Percentiles rank a stretch among this genome's conserved stretches.
Evolutionary conservation across 345 rosid genomes (phyloP).

Genomic region (Heritiera fomes): DNA sequence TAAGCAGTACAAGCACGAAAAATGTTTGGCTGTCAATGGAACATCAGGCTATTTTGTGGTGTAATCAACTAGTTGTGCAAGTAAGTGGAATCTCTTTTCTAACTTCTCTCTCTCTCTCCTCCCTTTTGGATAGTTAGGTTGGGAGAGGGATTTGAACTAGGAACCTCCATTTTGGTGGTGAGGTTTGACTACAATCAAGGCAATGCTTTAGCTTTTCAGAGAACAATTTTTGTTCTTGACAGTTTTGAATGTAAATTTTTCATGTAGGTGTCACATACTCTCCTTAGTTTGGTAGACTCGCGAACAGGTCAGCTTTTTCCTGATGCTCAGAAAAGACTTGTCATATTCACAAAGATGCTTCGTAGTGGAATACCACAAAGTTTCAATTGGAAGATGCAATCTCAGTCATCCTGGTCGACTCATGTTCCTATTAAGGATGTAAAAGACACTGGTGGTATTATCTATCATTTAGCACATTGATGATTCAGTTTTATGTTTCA

Average conservation of each 20-base stretch:
- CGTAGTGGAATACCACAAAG: constrained; percentile 76
- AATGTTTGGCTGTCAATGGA: constrained; percentile 99
- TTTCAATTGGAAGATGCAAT: constrained; percentile 64
- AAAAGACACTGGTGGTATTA: constrained; percentile 44
- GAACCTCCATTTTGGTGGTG: background rate
- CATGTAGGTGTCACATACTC: constrained; percentile 89
- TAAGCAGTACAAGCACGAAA: constrained; percentile 87
- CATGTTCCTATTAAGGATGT: constrained; percentile 43
- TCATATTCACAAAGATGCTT: constrained; percentile 76
- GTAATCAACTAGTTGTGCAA: constrained; percentile 95
- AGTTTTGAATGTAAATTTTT: constrained; percentile 35
- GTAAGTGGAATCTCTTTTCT: constrained; percentile 46
- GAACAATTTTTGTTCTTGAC: background rate
- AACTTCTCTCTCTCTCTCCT: background rate
- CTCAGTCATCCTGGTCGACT: constrained; percentile 46
- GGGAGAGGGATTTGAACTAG: constrained; percentile 7
- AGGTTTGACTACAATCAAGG: background rate
- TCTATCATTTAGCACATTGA: constrained; percentile 10
- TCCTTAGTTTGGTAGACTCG: constrained; percentile 87
- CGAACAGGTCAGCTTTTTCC: constrained; percentile 67
- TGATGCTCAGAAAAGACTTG: constrained; percentile 60
- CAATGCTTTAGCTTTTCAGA: background rate
- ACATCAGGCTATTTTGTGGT: constrained; percentile 98
- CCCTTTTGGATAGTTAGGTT: constrained; percentile 2
- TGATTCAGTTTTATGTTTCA: background rate